Evolutionary conservation across 345 rosid genomes (phyloP), one percentile per base, ranked within the genome.

Genomic region (Salix brachista): DNA sequence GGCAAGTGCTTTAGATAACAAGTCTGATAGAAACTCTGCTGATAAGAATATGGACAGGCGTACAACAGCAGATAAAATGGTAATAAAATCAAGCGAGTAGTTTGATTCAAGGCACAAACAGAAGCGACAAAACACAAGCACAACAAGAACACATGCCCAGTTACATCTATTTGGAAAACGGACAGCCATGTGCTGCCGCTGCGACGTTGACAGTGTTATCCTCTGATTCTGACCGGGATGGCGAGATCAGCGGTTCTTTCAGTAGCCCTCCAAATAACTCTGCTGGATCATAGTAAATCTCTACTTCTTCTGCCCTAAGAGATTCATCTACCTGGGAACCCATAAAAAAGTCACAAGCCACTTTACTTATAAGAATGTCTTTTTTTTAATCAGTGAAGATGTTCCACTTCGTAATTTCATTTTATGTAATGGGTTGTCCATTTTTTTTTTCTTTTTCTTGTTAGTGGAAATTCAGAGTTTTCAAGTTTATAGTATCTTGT

Each of bases 181-280:
- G 83, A 32, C 84, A 86, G 65, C 74, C 56, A 32, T 56, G 72
- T 1, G 79, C 2, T 28, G n/a, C n/a, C n/a, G n/a, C n/a, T n/a
- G 83, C 56, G 26, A 12, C 64, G n/a, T 21, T 8, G 12, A 14
- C 32, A 37, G 42, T 44, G 65, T 26, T 26, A 4, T 23, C 50
- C 26, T 12, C 58, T 19, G 58, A 19, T 19, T 52, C 58, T 52
- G 58, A 19, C 19, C 0, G 74, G 44, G 74, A 23, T 19, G 46
- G 8, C 11, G 69, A 25, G 8, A 36, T 17, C 26, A 56, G 4
- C 19, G 78, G 60, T 23, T 87, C 88, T 75, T 79, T 90, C 39
- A 90, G 80, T 11, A 91, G 80, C 3, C 89, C 96, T 4, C 88
- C 90, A 56, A 91, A 89, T 54, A 92, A 87, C 81, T 90, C 93